These are phyloP conservation scores for Solanum clarkiae DNA, from an alignment of 257 asterid genomes.

Conservation along the genomic window DNA sequence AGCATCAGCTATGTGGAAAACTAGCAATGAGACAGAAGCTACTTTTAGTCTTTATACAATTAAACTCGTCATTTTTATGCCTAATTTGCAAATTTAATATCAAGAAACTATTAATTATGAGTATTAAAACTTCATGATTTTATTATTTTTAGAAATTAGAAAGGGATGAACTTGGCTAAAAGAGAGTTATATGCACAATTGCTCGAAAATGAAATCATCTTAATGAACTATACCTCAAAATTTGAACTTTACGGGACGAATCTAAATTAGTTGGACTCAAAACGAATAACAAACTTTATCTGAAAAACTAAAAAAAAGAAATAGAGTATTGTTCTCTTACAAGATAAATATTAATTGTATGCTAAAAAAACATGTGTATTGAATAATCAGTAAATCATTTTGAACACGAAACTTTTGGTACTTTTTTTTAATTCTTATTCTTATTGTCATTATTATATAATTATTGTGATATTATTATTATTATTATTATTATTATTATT, in stretches of 20 bases:
- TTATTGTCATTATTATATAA: not conserved
- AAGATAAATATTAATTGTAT: not conserved
- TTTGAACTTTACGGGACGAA: not conserved
- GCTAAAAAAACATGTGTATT: not conserved
- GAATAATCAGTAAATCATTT: not conserved
- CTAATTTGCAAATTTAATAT: not conserved
- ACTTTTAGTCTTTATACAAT: not conserved
- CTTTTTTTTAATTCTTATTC: not conserved
- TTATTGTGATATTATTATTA: no score
- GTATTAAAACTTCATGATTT: not conserved
- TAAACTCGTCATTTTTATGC: not conserved
- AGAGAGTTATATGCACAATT: not conserved
- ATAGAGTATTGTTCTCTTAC: not conserved
- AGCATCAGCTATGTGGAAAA: not conserved
- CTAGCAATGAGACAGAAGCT: not conserved
- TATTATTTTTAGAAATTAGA: not conserved
- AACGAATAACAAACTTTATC: rapidly evolving
- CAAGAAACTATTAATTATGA: not conserved
- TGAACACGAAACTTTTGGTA: not conserved
- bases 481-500: no score
- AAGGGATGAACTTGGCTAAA: not conserved
- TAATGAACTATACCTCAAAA: not conserved
- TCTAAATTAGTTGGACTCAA: not conserved
- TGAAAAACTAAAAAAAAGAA: not conserved
- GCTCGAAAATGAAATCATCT: not conserved